Evolutionary conservation across 148 eudicot genomes (phyloP), one percentile per base, ranked within the genome.

Genomic region (Heliamphora exappendiculata): DNA sequence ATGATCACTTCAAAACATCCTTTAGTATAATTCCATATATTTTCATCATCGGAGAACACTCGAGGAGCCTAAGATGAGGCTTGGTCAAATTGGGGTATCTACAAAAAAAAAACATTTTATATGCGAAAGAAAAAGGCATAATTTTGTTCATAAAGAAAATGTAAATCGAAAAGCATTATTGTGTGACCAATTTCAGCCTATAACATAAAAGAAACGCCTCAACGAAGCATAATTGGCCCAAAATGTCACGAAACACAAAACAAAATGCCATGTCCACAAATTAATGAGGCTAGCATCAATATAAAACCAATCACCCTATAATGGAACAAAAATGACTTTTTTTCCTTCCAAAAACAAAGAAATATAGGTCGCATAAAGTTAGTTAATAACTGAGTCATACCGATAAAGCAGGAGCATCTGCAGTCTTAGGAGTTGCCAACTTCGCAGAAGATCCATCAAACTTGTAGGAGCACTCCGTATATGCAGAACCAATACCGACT

Each of bases 401-500:
- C 88, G 83, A 81, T 5, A 86, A 68, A 78, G 76, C 50, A 60
- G 82, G 71, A 44, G 85, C 34, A 13, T 82, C 81, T 42, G 84
- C 75, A 70, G 79, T 74, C 66, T 72, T 57, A 42, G 89, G 78
- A 34, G 83, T 57, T 22, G 83, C 70, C 72, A 79, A 80, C 75
- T 81, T 85, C 28, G 85, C 80, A 16, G 91, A 68, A 73, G 88
- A 84, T 33, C 76, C 86, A 73, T 75, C 83, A 86, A 89, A 93
- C 78, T 83, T 82, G 39, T 65, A 82, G n/a, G 91, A 88, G 83
- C 97, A 94, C 33, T 94, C 97, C 26, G 94, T 63, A 73, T 91
- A 94, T 34, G 98, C 94, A 81, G 97, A 90, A 58, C 98, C 98
- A 81, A 94, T 77, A 67, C 97, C 98, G 58, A 88, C 58, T 60